phyloP scores from a whole-genome alignment of 2,329 filamentous ascomycete genomes.

The Pyrenophora tritici-repentis region DNA sequence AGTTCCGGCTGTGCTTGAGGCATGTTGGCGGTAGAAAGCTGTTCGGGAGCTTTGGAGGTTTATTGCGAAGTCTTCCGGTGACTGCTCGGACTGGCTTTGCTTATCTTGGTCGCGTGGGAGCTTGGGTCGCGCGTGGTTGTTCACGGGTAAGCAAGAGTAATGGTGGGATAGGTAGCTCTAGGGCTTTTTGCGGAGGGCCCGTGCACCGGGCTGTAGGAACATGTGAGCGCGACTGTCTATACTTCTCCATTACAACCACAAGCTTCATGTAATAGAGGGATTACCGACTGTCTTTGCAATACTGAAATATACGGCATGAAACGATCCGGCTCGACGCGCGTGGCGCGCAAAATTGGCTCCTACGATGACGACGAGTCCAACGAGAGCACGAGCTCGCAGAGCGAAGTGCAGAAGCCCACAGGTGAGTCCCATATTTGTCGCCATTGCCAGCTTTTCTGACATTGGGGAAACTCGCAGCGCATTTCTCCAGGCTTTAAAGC shows the following conservation, averaged over 20 bases:
- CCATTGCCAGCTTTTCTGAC: slow-evolving; percentile 34
- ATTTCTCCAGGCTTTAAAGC: slow-evolving; percentile 14
- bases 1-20: slow-evolving; percentile 98
- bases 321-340: slow-evolving; percentile 62
- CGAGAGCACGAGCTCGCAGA: slow-evolving; percentile 37
- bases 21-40: slow-evolving; percentile 64
- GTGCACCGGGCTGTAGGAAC: slow-evolving; percentile 16
- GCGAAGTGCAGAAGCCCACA: slow-evolving; percentile 39
- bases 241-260: neutral
- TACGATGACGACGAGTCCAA: slow-evolving; percentile 61
- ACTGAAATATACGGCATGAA: slow-evolving; percentile 52
- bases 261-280: neutral
- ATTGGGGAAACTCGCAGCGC: slow-evolving; percentile 15
- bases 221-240: slow-evolving; percentile 17
- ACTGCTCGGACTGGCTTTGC: slow-evolving; percentile 1
- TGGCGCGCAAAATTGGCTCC: slow-evolving; percentile 76
- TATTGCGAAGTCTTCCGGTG: neutral
- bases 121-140: slow-evolving; percentile 18
- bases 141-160: slow-evolving; percentile 14
- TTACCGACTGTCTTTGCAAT: neutral
- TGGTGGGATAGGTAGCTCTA: slow-evolving; percentile 31
- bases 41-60: neutral
- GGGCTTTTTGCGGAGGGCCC: slow-evolving; percentile 24
- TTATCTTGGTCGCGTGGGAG: slow-evolving; percentile 9
- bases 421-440: slow-evolving; percentile 47